A percentile compares a stretch with the other conserved stretches of the same genome.
These are phyloP conservation scores for Backusella tarrabulga DNA, from an alignment of 192 early-diverging fungal genomes.

Conservation along the genomic window DNA sequence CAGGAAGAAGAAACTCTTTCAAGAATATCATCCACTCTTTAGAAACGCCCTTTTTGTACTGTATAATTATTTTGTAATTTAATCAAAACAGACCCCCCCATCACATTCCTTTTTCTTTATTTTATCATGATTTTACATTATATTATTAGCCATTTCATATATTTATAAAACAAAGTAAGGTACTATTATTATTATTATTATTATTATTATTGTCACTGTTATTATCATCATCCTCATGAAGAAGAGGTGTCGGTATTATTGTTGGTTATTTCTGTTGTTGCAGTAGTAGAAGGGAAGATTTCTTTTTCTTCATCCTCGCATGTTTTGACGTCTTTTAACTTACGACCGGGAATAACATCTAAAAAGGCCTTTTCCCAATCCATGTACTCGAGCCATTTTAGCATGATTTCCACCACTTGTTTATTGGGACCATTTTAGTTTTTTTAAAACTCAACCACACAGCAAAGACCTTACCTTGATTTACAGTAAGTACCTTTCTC, in stretches of 20 bases:
- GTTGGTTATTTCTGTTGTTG: not conserved
- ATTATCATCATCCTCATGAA: not conserved
- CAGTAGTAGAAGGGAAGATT: not conserved
- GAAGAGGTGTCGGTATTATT: not conserved
- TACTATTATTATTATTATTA: not conserved
- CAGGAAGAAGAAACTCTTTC: not conserved
- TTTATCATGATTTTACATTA: not conserved
- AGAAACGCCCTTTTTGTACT: not conserved
- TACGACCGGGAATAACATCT: constrained; percentile 85
- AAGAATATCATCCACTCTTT: not conserved
- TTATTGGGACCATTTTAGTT: not conserved
- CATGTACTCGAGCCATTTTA: constrained; percentile 66
- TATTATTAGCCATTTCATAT: not conserved
- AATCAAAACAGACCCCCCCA: not conserved
- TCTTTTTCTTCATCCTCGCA: not conserved
- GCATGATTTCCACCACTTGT: constrained; percentile 86
- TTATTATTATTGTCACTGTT: not conserved
- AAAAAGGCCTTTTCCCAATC: constrained; percentile 88
- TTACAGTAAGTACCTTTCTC: constrained; percentile 88
- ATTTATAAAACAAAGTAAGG: not conserved
- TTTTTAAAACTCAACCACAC: not conserved
- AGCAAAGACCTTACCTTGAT: constrained; percentile 64
- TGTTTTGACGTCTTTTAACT: constrained; percentile 52
- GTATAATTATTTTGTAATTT: not conserved
- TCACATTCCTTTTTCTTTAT: not conserved